phyloP scores from a whole-genome alignment of 2,329 filamentous ascomycete genomes.

The Pseudogymnoascus sp. region DNA sequence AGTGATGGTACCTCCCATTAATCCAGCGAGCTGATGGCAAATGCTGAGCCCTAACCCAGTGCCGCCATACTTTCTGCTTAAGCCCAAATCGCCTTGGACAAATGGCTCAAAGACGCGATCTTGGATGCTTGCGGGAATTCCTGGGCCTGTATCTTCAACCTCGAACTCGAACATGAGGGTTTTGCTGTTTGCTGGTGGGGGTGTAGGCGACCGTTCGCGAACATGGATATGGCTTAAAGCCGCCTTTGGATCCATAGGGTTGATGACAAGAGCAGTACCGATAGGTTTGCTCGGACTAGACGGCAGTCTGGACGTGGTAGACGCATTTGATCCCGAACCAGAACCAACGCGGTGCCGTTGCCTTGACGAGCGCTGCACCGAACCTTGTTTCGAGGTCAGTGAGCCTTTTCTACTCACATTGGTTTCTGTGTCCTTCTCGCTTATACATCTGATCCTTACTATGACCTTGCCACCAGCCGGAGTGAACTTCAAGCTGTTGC shows the following conservation, averaged over 20 bases:
- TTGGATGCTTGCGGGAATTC: conserved; percentile 70
- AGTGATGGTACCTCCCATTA: conserved; percentile 74
- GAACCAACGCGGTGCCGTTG: conserved; percentile 22
- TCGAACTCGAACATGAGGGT: conserved; percentile 78
- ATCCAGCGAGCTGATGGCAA: conserved; percentile 71
- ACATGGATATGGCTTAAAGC: conserved; percentile 30
- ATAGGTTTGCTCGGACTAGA: conserved; percentile 25
- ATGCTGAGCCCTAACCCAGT: conserved; percentile 85
- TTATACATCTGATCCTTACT: conserved; percentile 66
- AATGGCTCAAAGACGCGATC: conserved; percentile 88
- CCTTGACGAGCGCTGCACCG: conserved; percentile 18
- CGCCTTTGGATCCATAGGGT: conserved; percentile 43
- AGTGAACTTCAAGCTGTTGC: conserved; percentile 88
- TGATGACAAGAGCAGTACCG: conserved; percentile 53
- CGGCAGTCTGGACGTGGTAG: conserved; percentile 38
- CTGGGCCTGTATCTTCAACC: conserved; percentile 79
- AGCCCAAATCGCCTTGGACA: conserved; percentile 79
- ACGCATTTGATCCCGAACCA: conserved; percentile 38
- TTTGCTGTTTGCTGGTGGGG: conserved; percentile 53
- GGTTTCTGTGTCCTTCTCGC: conserved; percentile 37
- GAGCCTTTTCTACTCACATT: conserved; percentile 24
- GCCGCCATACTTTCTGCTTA: conserved; percentile 85
- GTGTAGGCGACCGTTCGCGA: conserved; percentile 49
- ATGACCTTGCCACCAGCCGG: conserved; percentile 66
- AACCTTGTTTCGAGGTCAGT: conserved; percentile 17